Evolutionary conservation across 257 asterid species (phyloP), one percentile per base, ranked within the genome.

Genomic region (Agastache rugosa): DNA sequence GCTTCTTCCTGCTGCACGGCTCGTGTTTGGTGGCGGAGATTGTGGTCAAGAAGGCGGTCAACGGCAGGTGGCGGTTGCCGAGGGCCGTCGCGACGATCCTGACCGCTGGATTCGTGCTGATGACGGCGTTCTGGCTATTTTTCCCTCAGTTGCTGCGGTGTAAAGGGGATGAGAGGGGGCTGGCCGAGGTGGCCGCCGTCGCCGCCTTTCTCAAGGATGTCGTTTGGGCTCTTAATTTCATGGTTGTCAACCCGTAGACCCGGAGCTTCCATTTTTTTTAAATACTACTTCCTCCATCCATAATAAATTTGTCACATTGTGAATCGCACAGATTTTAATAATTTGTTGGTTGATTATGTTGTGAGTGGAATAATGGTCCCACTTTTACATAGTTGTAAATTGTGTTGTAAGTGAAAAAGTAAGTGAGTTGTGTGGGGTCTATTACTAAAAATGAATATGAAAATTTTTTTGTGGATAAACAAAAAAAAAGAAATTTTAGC

Each of bases 1-100:
- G 82, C 71, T 87, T 87, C 72, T 93, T 91, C 60, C 39, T 91
- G 61, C 42, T 91, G 27, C 97, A 91, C 60, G 98, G 97, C 2
- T 56, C 72, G 12, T 79, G 86, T 72, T 37, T 93, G 77, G 47
- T 45, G 68, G 74, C 51, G 2, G 93, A 89, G 85, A 69, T 87
- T 9, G 65, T 37, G 1, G 80, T 61, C 5, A 93, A 93, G 87
- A 90, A 83, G 84, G 83, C 61, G 16, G 48, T 82, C 0, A 58
- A 65, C 2, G 86, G 83, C 12, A 71, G 82, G 77, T 83, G 82
- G 76, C 80, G 35, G 60, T 12, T 83, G 82, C 96, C 96, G 41
- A 77, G 84, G 81, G 16, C 54, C 5, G 75, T 85, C 0, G 83
- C 78, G 61, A 81, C 80, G 31, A 6, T 64, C 25, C 77, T 81